Evolutionary conservation across 2,329 filamentous ascomycete genomes (phyloP), one percentile per base, ranked within the genome.

Genomic region (Aspergillus pseudoviridinutans): DNA sequence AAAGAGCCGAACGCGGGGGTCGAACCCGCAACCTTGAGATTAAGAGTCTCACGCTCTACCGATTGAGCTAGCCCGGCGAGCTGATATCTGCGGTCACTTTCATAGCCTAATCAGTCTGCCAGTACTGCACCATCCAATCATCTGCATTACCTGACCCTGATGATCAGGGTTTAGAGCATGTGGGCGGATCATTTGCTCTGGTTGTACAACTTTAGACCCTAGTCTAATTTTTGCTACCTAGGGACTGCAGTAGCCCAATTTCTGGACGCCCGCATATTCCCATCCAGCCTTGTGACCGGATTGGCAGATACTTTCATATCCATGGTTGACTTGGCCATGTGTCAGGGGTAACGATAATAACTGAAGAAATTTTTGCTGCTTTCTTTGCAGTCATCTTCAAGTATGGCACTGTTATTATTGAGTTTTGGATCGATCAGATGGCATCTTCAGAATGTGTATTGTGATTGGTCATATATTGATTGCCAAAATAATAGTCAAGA

Each of bases 11-110:
- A 75, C 71, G 72, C 68, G 73, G 72, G 72, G 73, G 67, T 75
- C 68, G 73, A 75, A 74, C 73, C 71, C 73, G 70, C 73, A 74
- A 65, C 70, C 69, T 72, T 73, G 71, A 71, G 73, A 72, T 73
- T 77, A 80, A 79, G 75, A 79, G 76, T 76, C 77, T 77, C 77
- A 79, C 73, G 74, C 73, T 76, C 73, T 79, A 76, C 71, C 77
- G 76, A 79, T 79, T 79, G 77, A 79, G 77, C 77, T 79, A 79
- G 74, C 76, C 76, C 71, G 72, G 77, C 77, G 61, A 47, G 22
- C 44, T 47, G 44, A 47, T 27, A 47, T 47, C 1, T 47, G 22
- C 22, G 3, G 8, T 17, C 6, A 0, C 22, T 47, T 24, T 27
- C 17, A 27, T 22, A 14, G 44, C 12, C 1, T 3, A n/a, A 24